phyloP scores from a whole-genome alignment of 139 green algal genomes.

The Chlorella sp. region DNA sequence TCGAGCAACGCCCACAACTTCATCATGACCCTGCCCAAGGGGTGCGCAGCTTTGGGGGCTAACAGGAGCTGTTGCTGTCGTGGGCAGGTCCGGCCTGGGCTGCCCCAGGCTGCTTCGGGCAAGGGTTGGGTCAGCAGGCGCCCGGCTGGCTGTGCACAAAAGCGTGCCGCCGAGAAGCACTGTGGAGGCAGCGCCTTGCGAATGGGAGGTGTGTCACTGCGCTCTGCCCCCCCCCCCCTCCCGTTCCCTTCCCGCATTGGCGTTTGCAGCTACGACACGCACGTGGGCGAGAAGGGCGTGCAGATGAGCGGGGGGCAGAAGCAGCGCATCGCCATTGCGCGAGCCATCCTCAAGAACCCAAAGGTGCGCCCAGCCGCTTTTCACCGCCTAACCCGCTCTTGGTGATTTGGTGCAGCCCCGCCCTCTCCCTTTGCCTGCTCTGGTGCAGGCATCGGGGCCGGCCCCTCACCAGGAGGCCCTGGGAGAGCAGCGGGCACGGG shows the following conservation, averaged over 20 bases:
- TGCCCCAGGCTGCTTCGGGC: neutral
- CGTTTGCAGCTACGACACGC: slow-evolving; percentile 47
- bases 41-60: slow-evolving; percentile 9
- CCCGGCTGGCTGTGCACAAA: neutral
- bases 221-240: neutral
- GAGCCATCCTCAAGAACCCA: slow-evolving; percentile 81
- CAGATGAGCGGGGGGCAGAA: slow-evolving; percentile 81
- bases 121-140: neutral
- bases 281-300: slow-evolving; percentile 58
- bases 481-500: no score
- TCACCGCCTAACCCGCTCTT: neutral
- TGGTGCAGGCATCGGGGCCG: no score
- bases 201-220: no score
- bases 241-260: no score
- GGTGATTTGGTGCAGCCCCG: no score
- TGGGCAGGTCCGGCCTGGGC: neutral
- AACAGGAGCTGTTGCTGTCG: neutral
- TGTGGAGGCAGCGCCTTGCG: no score
- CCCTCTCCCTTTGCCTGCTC: neutral
- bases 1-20: slow-evolving; percentile 85
- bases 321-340: slow-evolving; percentile 89
- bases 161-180: no score
- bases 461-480: no score
- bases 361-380: neutral
- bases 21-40: slow-evolving; percentile 74